Base-by-base conservation (phyloP, 2,329 filamentous ascomycete genomes). In the Penicillium sp. region DNA sequence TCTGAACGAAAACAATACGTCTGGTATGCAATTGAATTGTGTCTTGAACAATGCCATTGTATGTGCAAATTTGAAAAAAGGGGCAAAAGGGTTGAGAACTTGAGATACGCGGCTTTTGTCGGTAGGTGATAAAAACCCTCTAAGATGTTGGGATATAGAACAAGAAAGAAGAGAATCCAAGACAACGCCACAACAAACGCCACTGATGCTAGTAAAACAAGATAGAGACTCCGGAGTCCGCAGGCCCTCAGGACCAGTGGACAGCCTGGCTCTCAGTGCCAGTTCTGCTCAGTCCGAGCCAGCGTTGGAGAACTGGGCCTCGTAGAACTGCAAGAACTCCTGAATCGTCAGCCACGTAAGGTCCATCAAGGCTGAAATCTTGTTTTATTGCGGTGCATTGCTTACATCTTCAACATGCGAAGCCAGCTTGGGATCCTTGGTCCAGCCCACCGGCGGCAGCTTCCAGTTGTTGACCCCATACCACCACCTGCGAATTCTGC, bases 381-480 rank as follows among this genome's bases (percentile, higher is more conserved):
- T 47, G 48, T 6, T 15, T 52, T 8, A 52, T 41, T 43, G 37
- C 37, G 22, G n/a, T 42, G 42, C 45, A n/a, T 38, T 50, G 69
- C 76, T 78, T 67, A 78, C 79, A 69, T 81, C 78, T 72, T 79
- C 75, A 34, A 79, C 72, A 54, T 78, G 73, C 47, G 69, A 69
- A 42, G 76, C 74, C 47, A 79, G 57, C 57, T 73, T 72, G n/a
- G 64, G 61, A 57, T 71, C 62, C 58, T 65, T 66, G n/a, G 61
- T 59, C 42, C 68, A 67, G n/a, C 62, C 54, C 42, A 69, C 42
- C 22, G 78, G 71, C 4, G 89, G 89, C 58, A 94, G 76, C 51
- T 84, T 82, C 95, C 95, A 98, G 71, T 96, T 92, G 73, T 98
- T 98, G 17, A 96, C 90, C 22, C 85, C 86, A 81, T 92, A 97